A percentile compares a stretch with the other conserved stretches of the same genome.
Evolutionary conservation across 2,329 filamentous ascomycete genomes (phyloP).

Genomic region (Fusarium haematococcum): DNA sequence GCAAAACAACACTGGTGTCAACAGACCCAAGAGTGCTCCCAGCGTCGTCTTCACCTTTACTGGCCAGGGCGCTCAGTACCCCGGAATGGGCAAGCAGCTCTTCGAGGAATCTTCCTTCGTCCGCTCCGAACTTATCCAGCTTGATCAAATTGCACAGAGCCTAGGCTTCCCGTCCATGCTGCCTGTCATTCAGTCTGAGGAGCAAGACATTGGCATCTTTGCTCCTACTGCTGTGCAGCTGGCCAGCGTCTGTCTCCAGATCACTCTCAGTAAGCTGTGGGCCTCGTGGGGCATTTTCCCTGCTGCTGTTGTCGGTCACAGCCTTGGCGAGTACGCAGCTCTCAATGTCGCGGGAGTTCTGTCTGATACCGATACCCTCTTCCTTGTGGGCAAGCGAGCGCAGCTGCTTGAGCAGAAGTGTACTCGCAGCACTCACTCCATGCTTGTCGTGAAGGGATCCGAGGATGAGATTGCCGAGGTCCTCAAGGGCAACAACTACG

Average conservation of each 20-base stretch:
- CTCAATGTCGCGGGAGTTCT: slow-evolving; percentile 72
- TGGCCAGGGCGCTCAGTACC: slow-evolving; percentile 55
- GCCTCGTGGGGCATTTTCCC: slow-evolving; percentile 53
- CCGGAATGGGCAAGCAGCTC: slow-evolving; percentile 49
- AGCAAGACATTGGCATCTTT: slow-evolving; percentile 28
- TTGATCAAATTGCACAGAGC: slow-evolving; percentile 46
- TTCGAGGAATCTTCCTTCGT: slow-evolving; percentile 49
- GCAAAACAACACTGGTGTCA: slow-evolving; percentile 11
- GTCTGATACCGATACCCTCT: slow-evolving; percentile 70
- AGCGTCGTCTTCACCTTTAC: slow-evolving; percentile 56
- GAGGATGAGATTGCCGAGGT: slow-evolving; percentile 19
- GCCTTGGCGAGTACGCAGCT: slow-evolving; percentile 54
- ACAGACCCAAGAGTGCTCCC: slow-evolving; percentile 22
- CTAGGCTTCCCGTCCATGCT: slow-evolving; percentile 54
- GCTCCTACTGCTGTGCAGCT: slow-evolving; percentile 51
- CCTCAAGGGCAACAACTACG: slow-evolving; percentile 44
- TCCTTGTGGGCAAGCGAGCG: slow-evolving; percentile 71
- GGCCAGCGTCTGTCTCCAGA: slow-evolving; percentile 53
- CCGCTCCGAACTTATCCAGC: slow-evolving; percentile 46
- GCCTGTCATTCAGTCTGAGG: slow-evolving; percentile 19
- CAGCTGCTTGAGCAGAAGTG: slow-evolving; percentile 67
- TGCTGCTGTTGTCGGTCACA: slow-evolving; percentile 62
- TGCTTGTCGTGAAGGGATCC: slow-evolving; percentile 49
- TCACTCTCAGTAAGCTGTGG: slow-evolving; percentile 58
- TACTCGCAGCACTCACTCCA: slow-evolving; percentile 50